These are phyloP conservation scores for Candida lessepsii DNA, from an alignment of 805 yeast genomes.

Conservation along the genomic window DNA sequence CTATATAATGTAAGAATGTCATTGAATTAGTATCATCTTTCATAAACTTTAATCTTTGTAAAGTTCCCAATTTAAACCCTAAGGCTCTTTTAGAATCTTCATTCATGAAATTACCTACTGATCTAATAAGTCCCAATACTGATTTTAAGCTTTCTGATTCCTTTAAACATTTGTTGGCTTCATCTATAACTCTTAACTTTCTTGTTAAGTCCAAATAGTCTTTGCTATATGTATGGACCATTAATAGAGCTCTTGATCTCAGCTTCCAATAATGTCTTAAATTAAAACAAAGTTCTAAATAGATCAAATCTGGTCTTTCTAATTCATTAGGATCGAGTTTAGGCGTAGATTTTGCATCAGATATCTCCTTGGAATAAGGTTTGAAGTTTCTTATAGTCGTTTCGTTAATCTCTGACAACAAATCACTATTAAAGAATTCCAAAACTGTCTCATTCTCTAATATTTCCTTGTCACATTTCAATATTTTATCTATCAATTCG, in stretches of 20 bases:
- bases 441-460: constrained; percentile 68
- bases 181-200: constrained; percentile 69
- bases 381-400: constrained; percentile 67
- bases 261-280: constrained; percentile 89
- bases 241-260: constrained; percentile 77
- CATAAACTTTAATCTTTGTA: constrained; percentile 84
- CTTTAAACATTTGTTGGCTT: constrained; percentile 65
- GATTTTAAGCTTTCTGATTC: constrained; percentile 66
- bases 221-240: constrained; percentile 67
- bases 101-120: constrained; percentile 96
- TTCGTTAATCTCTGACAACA: constrained; percentile 71
- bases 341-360: constrained; percentile 38
- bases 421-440: constrained; percentile 79
- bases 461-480: constrained; percentile 74
- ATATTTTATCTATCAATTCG: constrained; percentile 65
- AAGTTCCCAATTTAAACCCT: constrained; percentile 88
- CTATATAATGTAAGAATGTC: constrained; percentile 91
- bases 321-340: constrained; percentile 74
- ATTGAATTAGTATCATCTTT: constrained; percentile 85
- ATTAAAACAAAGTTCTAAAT: constrained; percentile 77
- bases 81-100: constrained; percentile 87
- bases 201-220: constrained; percentile 72
- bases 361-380: constrained; percentile 78
- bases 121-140: constrained; percentile 78
- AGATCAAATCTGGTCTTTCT: constrained; percentile 84